Evolutionary conservation across 768 basidiomycete genomes (phyloP).

Genomic region (Phylloporus rhodoxanthus): DNA sequence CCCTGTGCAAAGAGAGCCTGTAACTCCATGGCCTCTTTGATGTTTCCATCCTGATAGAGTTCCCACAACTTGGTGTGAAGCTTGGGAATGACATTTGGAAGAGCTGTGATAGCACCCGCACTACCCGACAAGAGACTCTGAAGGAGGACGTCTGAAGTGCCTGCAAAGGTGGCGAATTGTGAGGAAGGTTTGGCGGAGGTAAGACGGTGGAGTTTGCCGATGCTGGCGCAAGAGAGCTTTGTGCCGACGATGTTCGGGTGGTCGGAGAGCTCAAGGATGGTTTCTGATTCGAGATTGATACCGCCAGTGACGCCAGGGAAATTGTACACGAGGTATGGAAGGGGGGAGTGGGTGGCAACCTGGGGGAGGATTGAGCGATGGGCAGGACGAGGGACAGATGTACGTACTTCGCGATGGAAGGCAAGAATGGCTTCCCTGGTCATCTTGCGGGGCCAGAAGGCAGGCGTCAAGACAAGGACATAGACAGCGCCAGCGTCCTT

Average conservation of each 20-base stretch:
- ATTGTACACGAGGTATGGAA: not conserved
- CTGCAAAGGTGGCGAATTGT: not conserved
- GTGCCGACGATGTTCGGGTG: not conserved
- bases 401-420: not conserved
- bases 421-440: not conserved
- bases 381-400: not conserved
- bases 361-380: not conserved
- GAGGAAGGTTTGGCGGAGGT: not conserved
- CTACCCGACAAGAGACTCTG: not conserved
- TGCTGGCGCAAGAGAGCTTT: not conserved
- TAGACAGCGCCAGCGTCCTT: not conserved
- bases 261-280: not conserved
- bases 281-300: not conserved
- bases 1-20: not conserved
- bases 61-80: not conserved
- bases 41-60: not conserved
- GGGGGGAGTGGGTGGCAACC: not conserved
- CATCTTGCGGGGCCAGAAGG: not conserved
- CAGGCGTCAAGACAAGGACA: not conserved
- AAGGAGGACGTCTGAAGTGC: not conserved
- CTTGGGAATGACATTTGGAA: not conserved
- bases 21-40: not conserved
- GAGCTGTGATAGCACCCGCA: not conserved
- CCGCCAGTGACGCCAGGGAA: not conserved
- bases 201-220: not conserved